Evolutionary conservation across 768 basidiomycete species (phyloP).

Genomic region (Amanita jacksonii): DNA sequence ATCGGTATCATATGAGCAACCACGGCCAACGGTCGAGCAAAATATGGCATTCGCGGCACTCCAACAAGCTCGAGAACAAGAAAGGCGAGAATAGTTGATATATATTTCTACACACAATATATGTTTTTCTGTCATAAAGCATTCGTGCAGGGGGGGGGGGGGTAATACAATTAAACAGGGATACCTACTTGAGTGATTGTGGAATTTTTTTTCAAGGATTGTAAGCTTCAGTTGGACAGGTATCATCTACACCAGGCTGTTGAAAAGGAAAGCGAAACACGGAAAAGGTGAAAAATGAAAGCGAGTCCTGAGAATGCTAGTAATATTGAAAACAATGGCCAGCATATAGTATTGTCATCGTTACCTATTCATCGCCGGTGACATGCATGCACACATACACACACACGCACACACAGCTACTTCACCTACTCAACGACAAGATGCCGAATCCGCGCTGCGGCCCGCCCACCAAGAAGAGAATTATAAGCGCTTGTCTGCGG

Average conservation of each 20-base stretch:
- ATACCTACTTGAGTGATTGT: constrained; percentile 10
- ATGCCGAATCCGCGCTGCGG: constrained; percentile 26
- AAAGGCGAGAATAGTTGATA: neutral
- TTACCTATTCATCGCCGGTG: no score
- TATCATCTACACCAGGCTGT: constrained; percentile 9
- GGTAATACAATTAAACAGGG: constrained; percentile 11
- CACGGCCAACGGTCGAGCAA: constrained; percentile 68
- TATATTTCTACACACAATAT: constrained; percentile 2
- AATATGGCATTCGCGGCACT: constrained; percentile 76
- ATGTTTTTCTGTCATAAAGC: constrained; percentile 6
- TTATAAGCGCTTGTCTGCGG: neutral
- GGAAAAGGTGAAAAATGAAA: constrained; percentile 12
- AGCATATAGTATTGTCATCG: constrained; percentile 17
- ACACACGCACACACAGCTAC: constrained; percentile 23
- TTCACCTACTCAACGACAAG: constrained; percentile 43
- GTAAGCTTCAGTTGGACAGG: constrained; percentile 10
- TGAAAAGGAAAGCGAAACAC: no score
- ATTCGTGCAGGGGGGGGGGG: constrained; percentile 5
- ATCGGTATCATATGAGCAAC: constrained; percentile 28
- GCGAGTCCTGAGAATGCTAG: constrained; percentile 12
- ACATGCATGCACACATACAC: no score
- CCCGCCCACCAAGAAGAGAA: constrained; percentile 6
- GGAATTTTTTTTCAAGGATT: constrained; percentile 11
- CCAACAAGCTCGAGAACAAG: constrained; percentile 6
- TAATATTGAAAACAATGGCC: constrained; percentile 4